Percentiles rank a stretch among this genome's conserved stretches.
phyloP scores from a whole-genome alignment of 305 asterid species.

The Fraxinus angustifolia region DNA sequence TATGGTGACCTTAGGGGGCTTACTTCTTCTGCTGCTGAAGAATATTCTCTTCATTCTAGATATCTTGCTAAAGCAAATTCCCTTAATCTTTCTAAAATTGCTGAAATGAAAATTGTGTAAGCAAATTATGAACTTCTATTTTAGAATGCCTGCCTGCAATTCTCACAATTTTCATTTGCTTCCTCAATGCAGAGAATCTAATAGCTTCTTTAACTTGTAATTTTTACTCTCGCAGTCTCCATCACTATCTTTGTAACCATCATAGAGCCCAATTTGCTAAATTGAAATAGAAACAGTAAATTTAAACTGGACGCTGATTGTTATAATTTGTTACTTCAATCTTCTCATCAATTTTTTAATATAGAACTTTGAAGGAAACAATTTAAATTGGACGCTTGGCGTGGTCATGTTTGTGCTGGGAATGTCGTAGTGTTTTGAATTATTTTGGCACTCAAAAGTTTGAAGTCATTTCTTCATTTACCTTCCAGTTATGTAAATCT shows the following conservation, averaged over 20 bases:
- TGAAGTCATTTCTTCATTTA: neutral
- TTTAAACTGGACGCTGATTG: neutral
- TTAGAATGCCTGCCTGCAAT: neutral
- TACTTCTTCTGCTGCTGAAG: conserved; percentile 89
- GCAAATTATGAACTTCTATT: conserved; percentile 21
- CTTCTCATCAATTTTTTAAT: neutral
- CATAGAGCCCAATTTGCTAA: neutral
- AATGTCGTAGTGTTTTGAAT: neutral
- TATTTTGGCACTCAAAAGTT: neutral
- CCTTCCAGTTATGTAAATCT: neutral
- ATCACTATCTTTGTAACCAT: neutral
- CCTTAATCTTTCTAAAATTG: conserved; percentile 80
- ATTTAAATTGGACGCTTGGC: neutral
- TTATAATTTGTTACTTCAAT: conserved; percentile 1
- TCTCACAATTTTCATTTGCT: conserved; percentile 2
- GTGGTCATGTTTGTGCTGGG: neutral
- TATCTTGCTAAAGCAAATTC: conserved; percentile 95
- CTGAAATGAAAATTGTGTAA: conserved; percentile 96
- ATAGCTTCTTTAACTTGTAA: neutral
- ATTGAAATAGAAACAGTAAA: neutral
- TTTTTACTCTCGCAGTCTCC: neutral
- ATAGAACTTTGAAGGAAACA: neutral
- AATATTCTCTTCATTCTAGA: conserved; percentile 92
- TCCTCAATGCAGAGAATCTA: neutral
- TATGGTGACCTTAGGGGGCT: conserved; percentile 90